These are phyloP conservation scores for Colletotrichum zoysiae DNA, from an alignment of 2,329 filamentous ascomycete species.

Conservation along the genomic window DNA sequence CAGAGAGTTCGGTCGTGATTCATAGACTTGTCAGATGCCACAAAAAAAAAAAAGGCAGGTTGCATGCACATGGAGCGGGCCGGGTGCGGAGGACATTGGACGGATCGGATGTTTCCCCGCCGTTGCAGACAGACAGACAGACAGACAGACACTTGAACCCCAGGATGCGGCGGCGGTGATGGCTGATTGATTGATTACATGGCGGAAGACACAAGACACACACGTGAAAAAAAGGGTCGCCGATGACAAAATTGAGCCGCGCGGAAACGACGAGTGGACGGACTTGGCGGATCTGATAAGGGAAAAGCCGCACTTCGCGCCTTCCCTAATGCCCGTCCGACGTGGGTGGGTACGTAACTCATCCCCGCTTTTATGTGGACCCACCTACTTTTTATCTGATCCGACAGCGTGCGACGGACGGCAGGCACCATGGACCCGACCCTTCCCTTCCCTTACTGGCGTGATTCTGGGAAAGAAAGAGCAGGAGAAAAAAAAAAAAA, in stretches of 20 bases:
- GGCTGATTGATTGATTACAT: too few relatives aligned
- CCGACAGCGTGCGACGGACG: background rate
- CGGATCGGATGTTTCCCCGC: background rate
- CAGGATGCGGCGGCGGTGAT: background rate
- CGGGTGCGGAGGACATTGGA: conserved; percentile 33
- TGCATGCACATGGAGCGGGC: conserved; percentile 31
- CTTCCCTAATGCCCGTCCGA: background rate
- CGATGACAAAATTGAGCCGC: conserved; percentile 28
- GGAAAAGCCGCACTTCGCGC: conserved; percentile 23
- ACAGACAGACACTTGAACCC: background rate
- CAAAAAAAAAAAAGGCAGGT: conserved; percentile 11
- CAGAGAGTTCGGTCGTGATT: conserved; percentile 12
- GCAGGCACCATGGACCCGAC: background rate
- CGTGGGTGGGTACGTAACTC: background rate
- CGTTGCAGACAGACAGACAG: background rate
- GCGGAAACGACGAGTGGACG: too few relatives aligned
- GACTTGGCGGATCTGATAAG: conserved; percentile 40
- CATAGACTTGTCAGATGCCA: conserved; percentile 8
- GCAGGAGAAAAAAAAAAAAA: background rate
- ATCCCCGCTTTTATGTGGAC: background rate
- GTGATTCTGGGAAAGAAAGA: background rate
- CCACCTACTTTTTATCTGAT: conserved; percentile 7
- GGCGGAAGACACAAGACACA: conserved; percentile 2
- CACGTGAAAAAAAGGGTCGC: conserved; percentile 35
- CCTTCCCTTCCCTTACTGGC: conserved; percentile 17